Evolutionary conservation across 352 stramenopile genomes (phyloP).

Genomic region (Phytophthora palmivora): DNA sequence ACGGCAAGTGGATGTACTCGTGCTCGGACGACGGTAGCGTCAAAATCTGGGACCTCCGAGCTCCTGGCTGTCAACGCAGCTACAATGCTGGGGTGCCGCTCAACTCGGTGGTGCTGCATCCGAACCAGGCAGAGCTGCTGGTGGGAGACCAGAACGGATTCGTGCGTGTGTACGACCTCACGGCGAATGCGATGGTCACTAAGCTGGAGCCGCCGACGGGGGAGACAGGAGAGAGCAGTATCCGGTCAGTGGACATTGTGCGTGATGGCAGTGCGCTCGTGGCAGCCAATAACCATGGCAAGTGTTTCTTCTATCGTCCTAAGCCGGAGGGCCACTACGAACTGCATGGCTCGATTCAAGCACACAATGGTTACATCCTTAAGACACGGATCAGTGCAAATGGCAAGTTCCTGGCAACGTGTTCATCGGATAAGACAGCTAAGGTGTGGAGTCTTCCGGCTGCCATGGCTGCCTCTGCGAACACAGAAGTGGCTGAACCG

Average conservation of each 20-base stretch:
- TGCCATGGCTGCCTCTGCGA: slow-evolving; percentile 34
- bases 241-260: slow-evolving; percentile 94
- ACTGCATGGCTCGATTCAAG: slow-evolving; percentile 73
- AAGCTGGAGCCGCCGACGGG: slow-evolving; percentile 70
- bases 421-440: slow-evolving; percentile 92
- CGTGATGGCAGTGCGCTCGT: slow-evolving; percentile 93
- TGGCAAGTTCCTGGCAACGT: slow-evolving; percentile 90
- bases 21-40: slow-evolving; percentile 96
- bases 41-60: slow-evolving; percentile 95
- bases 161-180: slow-evolving; percentile 93
- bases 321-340: slow-evolving; percentile 71
- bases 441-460: slow-evolving; percentile 88
- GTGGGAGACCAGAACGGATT: slow-evolving; percentile 94
- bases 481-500: slow-evolving; percentile 20
- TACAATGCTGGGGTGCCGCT: slow-evolving; percentile 91
- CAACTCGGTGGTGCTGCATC: slow-evolving; percentile 96
- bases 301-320: slow-evolving; percentile 94
- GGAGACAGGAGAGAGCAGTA: slow-evolving; percentile 65
- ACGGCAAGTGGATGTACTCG: slow-evolving; percentile 98
- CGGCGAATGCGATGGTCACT: slow-evolving; percentile 70
- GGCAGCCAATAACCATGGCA: slow-evolving; percentile 94
- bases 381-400: slow-evolving; percentile 92
- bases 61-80: slow-evolving; percentile 85
- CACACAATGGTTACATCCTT: slow-evolving; percentile 93
- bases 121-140: slow-evolving; percentile 93